phyloP scores from a whole-genome alignment of 2,329 filamentous ascomycete species.

The Esteya vermicola region DNA sequence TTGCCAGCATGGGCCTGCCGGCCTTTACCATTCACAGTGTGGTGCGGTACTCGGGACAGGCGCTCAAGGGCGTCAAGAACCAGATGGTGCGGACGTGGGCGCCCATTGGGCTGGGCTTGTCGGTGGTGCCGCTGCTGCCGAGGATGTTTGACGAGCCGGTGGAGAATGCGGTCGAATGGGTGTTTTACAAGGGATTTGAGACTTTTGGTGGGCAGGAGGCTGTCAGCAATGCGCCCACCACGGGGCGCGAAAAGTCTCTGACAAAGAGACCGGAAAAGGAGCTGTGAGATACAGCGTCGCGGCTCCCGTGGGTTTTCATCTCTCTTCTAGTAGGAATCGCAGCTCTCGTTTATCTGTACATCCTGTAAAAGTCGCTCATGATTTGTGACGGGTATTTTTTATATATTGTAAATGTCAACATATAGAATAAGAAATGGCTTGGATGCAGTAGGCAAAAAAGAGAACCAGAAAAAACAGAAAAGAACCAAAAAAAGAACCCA shows the following conservation, averaged over 20 bases:
- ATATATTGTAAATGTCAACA: neutral
- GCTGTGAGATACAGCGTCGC: constrained; percentile 16
- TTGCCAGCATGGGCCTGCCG: constrained; percentile 88
- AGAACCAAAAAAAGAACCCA: neutral
- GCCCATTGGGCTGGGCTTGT: constrained; percentile 71
- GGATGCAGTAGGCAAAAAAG: neutral
- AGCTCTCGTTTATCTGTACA: too few species aligned
- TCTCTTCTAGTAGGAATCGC: too few species aligned
- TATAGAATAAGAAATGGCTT: neutral
- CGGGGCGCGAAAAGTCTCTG: constrained; percentile 35
- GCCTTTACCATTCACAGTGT: constrained; percentile 91
- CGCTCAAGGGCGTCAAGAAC: constrained; percentile 75
- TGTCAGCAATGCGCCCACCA: constrained; percentile 39
- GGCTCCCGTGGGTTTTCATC: neutral
- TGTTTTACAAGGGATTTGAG: constrained; percentile 72
- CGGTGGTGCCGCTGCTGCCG: constrained; percentile 71
- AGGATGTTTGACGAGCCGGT: constrained; percentile 84
- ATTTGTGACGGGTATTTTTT: too few species aligned
- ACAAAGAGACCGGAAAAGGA: constrained; percentile 26
- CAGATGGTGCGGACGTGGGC: constrained; percentile 65
- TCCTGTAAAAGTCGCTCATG: too few species aligned
- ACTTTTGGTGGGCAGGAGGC: constrained; percentile 48
- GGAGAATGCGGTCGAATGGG: constrained; percentile 80
- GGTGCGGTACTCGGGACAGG: constrained; percentile 73
- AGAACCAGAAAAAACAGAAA: too few species aligned